Conservation (phyloP, 768 basidiomycete species). For the Russula foetens region DNA sequence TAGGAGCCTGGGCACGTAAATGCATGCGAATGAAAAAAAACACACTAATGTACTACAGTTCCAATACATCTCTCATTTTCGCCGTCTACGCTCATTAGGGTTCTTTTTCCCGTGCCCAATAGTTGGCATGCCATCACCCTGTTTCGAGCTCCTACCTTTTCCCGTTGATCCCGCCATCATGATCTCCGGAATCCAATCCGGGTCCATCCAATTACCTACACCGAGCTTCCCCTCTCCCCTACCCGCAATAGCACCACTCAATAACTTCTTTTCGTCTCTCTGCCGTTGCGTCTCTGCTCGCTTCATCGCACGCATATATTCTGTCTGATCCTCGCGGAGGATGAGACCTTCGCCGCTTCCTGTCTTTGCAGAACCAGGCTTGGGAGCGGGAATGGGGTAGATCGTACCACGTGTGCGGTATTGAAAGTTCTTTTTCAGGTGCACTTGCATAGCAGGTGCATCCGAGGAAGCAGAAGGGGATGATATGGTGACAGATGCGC, state of each 20-base stretch:
- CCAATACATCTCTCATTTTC: slow-evolving; percentile 31
- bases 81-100: slow-evolving; percentile 72
- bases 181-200: slow-evolving; percentile 88
- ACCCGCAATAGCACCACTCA: slow-evolving; percentile 47
- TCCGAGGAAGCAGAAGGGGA: slow-evolving; percentile 52
- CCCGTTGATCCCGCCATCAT: slow-evolving; percentile 57
- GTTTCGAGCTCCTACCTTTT: slow-evolving; percentile 53
- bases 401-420: slow-evolving; percentile 86
- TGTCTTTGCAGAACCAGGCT: slow-evolving; percentile 78
- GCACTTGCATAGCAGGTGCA: slow-evolving; percentile 70
- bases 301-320: slow-evolving; percentile 79
- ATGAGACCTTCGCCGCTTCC: slow-evolving; percentile 79
- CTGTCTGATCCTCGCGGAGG: slow-evolving; percentile 85
- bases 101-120: slow-evolving; percentile 87
- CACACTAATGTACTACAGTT: slow-evolving; percentile 19
- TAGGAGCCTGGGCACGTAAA: slow-evolving; percentile 67
- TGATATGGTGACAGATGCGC: slow-evolving; percentile 83
- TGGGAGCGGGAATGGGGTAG: slow-evolving; percentile 88
- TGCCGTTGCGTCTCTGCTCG: slow-evolving; percentile 61
- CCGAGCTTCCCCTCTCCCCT: slow-evolving; percentile 42
- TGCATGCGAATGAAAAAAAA: neutral
- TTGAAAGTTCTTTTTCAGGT: slow-evolving; percentile 94
- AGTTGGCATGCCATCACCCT: slow-evolving; percentile 61
- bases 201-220: slow-evolving; percentile 86
- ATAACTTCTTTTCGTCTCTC: slow-evolving; percentile 71